Conservation (phyloP, 176 grass and related monocot species). For the Juncus inflexus region DNA sequence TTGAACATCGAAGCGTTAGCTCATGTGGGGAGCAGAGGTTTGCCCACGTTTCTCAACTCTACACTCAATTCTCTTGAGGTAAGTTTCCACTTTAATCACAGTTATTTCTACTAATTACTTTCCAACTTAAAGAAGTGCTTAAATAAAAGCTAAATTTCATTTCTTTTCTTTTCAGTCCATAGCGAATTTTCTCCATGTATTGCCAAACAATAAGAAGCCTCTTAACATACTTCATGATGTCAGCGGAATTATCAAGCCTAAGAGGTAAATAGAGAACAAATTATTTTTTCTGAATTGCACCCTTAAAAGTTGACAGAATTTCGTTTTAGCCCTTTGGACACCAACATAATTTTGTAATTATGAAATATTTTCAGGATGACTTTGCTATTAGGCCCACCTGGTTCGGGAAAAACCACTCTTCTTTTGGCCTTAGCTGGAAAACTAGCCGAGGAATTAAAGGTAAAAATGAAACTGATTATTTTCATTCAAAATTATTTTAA, state of each 20-base stretch:
- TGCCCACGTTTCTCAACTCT: constrained; percentile 54
- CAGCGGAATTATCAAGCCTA: constrained; percentile 60
- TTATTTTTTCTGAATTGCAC: not conserved
- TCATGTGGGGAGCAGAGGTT: constrained; percentile 44
- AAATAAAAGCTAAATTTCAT: not conserved
- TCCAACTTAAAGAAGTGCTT: not conserved
- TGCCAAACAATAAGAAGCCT: constrained; percentile 47
- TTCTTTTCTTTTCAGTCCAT: constrained; percentile 22
- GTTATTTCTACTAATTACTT: constrained; percentile 1
- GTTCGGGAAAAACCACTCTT: constrained; percentile 53
- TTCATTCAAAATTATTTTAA: constrained; percentile 4
- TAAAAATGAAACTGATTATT: constrained; percentile 8
- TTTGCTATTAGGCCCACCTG: constrained; percentile 50
- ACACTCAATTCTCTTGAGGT: constrained; percentile 49
- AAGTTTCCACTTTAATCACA: constrained; percentile 10
- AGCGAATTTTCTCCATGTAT: constrained; percentile 32
- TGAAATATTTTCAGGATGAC: constrained; percentile 44
- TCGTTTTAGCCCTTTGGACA: constrained; percentile 4
- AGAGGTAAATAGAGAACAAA: constrained; percentile 27
- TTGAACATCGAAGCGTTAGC: constrained; percentile 45
- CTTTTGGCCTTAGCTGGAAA: constrained; percentile 60
- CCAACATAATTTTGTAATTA: not conserved
- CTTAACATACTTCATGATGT: constrained; percentile 52
- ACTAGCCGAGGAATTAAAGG: constrained; percentile 47
- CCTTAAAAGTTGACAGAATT: not conserved